These are phyloP conservation scores for Fusarium sarcochroum DNA, from an alignment of 2,329 filamentous ascomycete genomes.

Conservation along the genomic window DNA sequence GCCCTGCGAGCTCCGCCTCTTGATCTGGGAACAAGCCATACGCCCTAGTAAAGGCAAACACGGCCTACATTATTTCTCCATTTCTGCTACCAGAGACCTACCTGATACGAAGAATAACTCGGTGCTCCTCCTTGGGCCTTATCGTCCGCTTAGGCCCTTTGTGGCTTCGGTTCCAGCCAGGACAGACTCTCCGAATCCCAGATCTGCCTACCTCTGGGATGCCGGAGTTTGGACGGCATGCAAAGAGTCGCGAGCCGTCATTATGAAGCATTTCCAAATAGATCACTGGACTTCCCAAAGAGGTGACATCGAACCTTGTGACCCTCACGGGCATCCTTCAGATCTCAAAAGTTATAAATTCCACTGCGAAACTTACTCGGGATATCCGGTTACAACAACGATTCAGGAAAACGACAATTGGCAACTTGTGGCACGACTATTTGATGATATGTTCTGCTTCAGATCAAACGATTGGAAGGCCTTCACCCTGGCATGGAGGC, in stretches of 20 bases:
- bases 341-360: too few relatives aligned
- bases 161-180: not conserved
- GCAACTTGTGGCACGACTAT: not conserved
- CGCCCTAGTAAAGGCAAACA: not conserved
- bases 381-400: not conserved
- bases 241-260: not conserved
- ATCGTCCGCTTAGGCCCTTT: too few relatives aligned
- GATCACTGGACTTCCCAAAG: not conserved
- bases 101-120: too few relatives aligned
- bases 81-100: not conserved
- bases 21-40: conserved; percentile 1
- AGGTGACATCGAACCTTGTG: too few relatives aligned
- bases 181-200: not conserved
- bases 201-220: conserved; percentile 8
- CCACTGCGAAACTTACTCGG: too few relatives aligned
- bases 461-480: not conserved
- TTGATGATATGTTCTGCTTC: not conserved
- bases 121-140: too few relatives aligned
- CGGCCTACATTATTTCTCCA: conserved; percentile 7
- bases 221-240: conserved; percentile 1
- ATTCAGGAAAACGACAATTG: not conserved
- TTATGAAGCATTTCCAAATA: not conserved
- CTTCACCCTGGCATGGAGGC: not conserved
- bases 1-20: not conserved
- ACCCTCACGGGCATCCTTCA: too few relatives aligned